Percentiles rank a stretch among this genome's conserved stretches.
phyloP scores from a whole-genome alignment of 495 filamentous ascomycete genomes.

The Glarea lozoyensis region DNA sequence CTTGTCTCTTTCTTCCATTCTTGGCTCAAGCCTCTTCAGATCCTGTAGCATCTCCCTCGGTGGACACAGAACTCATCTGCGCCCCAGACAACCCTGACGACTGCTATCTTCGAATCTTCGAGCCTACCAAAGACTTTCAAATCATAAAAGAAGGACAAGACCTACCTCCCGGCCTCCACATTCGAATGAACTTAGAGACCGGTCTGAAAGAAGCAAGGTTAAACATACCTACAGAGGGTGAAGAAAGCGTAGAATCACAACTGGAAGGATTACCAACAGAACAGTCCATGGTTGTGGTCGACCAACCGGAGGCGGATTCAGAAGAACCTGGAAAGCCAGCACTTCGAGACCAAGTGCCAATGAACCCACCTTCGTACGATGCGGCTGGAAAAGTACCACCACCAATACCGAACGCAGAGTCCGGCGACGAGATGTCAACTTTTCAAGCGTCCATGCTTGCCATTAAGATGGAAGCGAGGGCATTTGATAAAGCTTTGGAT shows the following conservation, averaged over 20 bases:
- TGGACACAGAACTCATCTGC: constrained; percentile 47
- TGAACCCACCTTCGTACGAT: constrained; percentile 39
- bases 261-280: constrained; percentile 37
- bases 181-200: constrained; percentile 53
- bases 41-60: constrained; percentile 2
- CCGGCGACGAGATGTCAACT: constrained; percentile 12
- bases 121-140: constrained; percentile 53
- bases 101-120: constrained; percentile 57
- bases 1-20: constrained; percentile 9
- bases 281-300: constrained; percentile 37
- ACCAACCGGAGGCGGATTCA: constrained; percentile 20
- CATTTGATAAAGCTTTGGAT: constrained; percentile 27
- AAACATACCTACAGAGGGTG: constrained; percentile 39
- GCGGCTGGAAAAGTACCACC: constrained; percentile 39
- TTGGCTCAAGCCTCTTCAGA: constrained; percentile 5
- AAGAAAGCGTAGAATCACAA: constrained; percentile 24
- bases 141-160: constrained; percentile 53
- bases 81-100: constrained; percentile 46
- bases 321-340: constrained; percentile 16
- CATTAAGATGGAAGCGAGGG: constrained; percentile 12
- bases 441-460: constrained; percentile 16
- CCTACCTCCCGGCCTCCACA: constrained; percentile 52
- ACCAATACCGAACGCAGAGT: constrained; percentile 17
- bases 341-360: constrained; percentile 18
- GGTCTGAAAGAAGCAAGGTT: constrained; percentile 55